Evolutionary conservation across 2,329 filamentous ascomycete species (phyloP).

Genomic region (Dothistroma pini): DNA sequence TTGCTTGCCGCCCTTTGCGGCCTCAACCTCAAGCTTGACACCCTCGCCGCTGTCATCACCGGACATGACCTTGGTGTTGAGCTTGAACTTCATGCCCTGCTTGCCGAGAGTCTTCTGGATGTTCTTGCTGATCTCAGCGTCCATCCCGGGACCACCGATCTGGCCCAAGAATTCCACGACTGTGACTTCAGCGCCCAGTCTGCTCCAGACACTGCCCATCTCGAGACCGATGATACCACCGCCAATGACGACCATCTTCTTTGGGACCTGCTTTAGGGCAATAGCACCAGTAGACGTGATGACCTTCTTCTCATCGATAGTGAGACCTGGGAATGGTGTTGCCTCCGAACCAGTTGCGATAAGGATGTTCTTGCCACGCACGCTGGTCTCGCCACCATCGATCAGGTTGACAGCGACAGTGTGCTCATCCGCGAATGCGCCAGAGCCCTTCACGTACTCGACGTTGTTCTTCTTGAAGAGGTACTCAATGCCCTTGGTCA

Average conservation of each 20-base stretch:
- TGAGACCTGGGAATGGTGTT: conserved; percentile 92
- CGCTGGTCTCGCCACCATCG: conserved; percentile 84
- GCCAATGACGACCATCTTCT: conserved; percentile 96
- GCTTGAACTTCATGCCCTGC: conserved; percentile 98
- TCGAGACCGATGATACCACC: conserved; percentile 98
- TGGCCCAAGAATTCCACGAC: conserved; percentile 95
- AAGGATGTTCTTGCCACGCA: conserved; percentile 94
- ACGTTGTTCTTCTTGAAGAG: conserved; percentile 99
- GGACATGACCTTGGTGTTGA: conserved; percentile 87
- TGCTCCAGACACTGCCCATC: conserved; percentile 97
- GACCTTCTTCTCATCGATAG: conserved; percentile 96
- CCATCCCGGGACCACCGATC: conserved; percentile 98
- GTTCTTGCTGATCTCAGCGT: conserved; percentile 84
- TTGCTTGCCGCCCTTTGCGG: conserved; percentile 92
- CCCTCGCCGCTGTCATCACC: conserved; percentile 76
- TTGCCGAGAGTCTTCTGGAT: conserved; percentile 90
- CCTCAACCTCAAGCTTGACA: conserved; percentile 80
- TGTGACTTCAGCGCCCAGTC: conserved; percentile 89
- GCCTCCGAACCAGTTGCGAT: conserved; percentile 95
- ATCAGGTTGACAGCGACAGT: conserved; percentile 86
- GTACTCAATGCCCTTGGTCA: conserved; percentile 98
- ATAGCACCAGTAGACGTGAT: conserved; percentile 95
- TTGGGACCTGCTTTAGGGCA: conserved; percentile 81
- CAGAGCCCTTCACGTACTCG: conserved; percentile 90
- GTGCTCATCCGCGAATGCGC: conserved; percentile 55